Evolutionary conservation across 768 basidiomycete genomes (phyloP), one percentile per base, ranked within the genome.

Genomic region (Kwoniella europaea): DNA sequence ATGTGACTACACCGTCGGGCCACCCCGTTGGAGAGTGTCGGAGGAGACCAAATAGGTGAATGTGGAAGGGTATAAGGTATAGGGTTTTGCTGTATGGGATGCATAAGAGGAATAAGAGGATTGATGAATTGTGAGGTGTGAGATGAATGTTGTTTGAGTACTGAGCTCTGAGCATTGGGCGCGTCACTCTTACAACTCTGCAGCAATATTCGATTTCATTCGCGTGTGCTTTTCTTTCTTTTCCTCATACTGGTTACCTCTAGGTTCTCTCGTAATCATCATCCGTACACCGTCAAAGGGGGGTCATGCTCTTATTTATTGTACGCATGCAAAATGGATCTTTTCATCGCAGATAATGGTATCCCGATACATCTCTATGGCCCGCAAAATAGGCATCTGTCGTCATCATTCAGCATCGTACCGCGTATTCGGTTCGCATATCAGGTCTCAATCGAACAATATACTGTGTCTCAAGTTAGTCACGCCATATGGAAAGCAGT

Each of bases 191-290:
- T 24, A 24, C 24, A 35, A 6, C 7, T 9, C 35, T 35, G 52
- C 1, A 53, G 12, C 16, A 16, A 53, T 16, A 6, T 53, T 27
- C 0, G 22, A 24, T 16, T 10, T 27, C 4, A 16, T 58, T 24
- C 57, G 57, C 57, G 57, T 58, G 57, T 58, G 57, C 57, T 58
- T 58, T 58, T 58, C 10, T 35, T 13, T 35, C 27, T 20, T 24
- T 0, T 2, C 4, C 12, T 16, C 29, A 5, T 20, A 18, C 10
- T 56, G 24, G 6, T n/a, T 4, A 18, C 27, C 56, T 27, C 9
- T n/a, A 29, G 29, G 12, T 16, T 35, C 22, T 58, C 57, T 58
- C 57, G 57, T 58, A 27, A 58, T 58, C 46, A 50, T 3, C 46
- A 50, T 50, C 44, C 12, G 13, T 46, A 46, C 44, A 12, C 5